phyloP scores from a whole-genome alignment of 768 basidiomycete genomes.

The Kwoniella sp. region DNA sequence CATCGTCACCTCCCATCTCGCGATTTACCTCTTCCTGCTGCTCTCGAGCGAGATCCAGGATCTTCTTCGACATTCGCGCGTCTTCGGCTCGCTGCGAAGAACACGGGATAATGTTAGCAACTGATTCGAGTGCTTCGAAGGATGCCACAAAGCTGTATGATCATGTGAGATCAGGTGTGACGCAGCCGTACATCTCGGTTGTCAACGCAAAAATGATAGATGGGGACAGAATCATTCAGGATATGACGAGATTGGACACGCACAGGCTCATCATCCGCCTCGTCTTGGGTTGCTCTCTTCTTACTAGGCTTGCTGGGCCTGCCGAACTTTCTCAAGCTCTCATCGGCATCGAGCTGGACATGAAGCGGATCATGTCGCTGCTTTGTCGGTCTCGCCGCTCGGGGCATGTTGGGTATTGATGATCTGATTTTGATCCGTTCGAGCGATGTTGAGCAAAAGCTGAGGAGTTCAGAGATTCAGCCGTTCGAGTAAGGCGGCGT shows the following conservation, averaged over 20 bases:
- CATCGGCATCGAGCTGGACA: constrained; percentile 79
- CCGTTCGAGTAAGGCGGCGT: too few species aligned
- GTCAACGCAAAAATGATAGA: too few species aligned
- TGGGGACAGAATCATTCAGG: neutral
- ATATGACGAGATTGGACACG: neutral
- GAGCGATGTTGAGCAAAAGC: too few species aligned
- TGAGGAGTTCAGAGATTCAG: too few species aligned
- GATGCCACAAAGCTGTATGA: too few species aligned
- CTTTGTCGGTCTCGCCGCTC: constrained; percentile 37
- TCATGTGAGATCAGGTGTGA: neutral
- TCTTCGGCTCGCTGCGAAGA: constrained; percentile 43
- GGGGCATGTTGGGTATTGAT: constrained; percentile 36
- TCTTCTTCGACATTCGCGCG: constrained; percentile 69
- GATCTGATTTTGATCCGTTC: neutral
- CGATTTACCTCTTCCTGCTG: constrained; percentile 84
- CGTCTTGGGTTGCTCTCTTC: constrained; percentile 60
- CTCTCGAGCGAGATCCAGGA: constrained; percentile 86
- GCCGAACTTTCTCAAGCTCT: constrained; percentile 74
- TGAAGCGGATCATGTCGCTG: constrained; percentile 81
- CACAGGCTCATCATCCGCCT: constrained; percentile 64
- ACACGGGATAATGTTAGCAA: neutral
- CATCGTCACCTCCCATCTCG: constrained; percentile 46
- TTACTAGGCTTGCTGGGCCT: constrained; percentile 64
- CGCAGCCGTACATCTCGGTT: too few species aligned
- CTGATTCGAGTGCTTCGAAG: too few species aligned